phyloP scores from a whole-genome alignment of 2,329 filamentous ascomycete genomes.

The Aureobasidium subglaciale region DNA sequence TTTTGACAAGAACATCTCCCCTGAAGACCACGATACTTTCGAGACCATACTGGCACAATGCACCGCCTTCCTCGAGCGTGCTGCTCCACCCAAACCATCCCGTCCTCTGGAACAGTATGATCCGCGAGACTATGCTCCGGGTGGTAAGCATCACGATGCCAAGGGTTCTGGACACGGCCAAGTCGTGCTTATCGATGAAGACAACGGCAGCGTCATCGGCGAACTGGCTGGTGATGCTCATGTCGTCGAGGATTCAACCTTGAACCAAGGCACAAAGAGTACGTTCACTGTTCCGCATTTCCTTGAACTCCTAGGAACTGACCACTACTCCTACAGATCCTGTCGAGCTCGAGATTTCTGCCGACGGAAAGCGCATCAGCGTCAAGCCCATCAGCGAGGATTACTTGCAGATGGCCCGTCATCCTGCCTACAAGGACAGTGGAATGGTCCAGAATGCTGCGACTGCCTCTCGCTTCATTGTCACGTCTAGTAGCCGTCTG shows the following conservation, averaged over 20 bases:
- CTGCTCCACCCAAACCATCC: conserved; percentile 49
- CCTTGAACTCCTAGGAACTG: not conserved
- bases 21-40: conserved; percentile 93
- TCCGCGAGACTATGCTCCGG: conserved; percentile 70
- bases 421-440: conserved; percentile 88
- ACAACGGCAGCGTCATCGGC: conserved; percentile 90
- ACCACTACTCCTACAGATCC: conserved; percentile 51
- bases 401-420: conserved; percentile 69
- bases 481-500: conserved; percentile 76
- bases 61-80: conserved; percentile 86
- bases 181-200: conserved; percentile 90
- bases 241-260: conserved; percentile 65
- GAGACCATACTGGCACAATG: conserved; percentile 98
- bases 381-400: conserved; percentile 62
- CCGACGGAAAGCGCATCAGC: conserved; percentile 60
- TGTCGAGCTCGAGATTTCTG: conserved; percentile 68
- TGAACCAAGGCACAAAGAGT: conserved; percentile 91
- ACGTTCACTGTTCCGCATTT: conserved; percentile 26
- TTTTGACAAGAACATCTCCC: conserved; percentile 65
- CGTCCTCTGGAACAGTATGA: conserved; percentile 55
- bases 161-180: conserved; percentile 54
- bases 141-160: conserved; percentile 49
- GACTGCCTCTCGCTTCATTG: conserved; percentile 82
- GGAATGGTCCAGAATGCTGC: conserved; percentile 80
- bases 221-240: conserved; percentile 79